Conservation (phyloP, 352 stramenopile genomes). For the Pythium periplocum region DNA sequence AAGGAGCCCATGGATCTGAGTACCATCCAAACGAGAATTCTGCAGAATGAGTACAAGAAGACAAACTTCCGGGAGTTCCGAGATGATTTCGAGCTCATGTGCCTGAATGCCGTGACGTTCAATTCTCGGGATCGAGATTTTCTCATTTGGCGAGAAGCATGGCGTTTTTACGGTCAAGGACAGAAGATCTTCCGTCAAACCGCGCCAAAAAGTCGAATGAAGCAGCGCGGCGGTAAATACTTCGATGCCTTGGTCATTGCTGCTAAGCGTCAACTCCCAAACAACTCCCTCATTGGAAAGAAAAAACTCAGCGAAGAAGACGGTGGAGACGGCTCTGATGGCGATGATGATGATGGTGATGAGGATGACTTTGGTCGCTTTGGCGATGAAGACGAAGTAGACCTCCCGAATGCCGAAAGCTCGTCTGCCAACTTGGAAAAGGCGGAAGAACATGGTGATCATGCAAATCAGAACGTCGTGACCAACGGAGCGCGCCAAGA, state of each 20-base stretch:
- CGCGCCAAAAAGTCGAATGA: slow-evolving; percentile 70
- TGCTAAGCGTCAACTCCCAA: slow-evolving; percentile 74
- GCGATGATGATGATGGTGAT: slow-evolving; percentile 19
- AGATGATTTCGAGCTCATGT: slow-evolving; percentile 94
- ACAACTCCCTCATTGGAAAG: slow-evolving; percentile 67
- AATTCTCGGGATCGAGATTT: slow-evolving; percentile 89
- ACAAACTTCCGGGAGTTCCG: slow-evolving; percentile 77
- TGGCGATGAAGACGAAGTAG: slow-evolving; percentile 4
- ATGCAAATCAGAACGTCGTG: no score
- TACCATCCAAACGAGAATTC: slow-evolving; percentile 80
- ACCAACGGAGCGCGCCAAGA: no score
- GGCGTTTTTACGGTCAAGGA: slow-evolving; percentile 88
- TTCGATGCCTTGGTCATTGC: slow-evolving; percentile 68
- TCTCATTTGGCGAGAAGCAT: slow-evolving; percentile 90
- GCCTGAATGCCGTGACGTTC: slow-evolving; percentile 94
- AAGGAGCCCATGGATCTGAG: slow-evolving; percentile 91
- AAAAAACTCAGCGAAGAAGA: slow-evolving; percentile 22
- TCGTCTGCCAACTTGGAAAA: background rate
- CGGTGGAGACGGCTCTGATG: slow-evolving; percentile 20
- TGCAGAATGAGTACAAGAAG: slow-evolving; percentile 64
- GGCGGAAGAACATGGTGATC: no score
- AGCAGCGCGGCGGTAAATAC: slow-evolving; percentile 62
- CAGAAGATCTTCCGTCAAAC: slow-evolving; percentile 67
- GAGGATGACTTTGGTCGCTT: slow-evolving; percentile 9
- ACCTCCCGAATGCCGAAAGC: background rate